Percentiles rank a stretch among this genome's conserved stretches.
phyloP scores from a whole-genome alignment of 495 filamentous ascomycete species.

The Penicillium manginii region DNA sequence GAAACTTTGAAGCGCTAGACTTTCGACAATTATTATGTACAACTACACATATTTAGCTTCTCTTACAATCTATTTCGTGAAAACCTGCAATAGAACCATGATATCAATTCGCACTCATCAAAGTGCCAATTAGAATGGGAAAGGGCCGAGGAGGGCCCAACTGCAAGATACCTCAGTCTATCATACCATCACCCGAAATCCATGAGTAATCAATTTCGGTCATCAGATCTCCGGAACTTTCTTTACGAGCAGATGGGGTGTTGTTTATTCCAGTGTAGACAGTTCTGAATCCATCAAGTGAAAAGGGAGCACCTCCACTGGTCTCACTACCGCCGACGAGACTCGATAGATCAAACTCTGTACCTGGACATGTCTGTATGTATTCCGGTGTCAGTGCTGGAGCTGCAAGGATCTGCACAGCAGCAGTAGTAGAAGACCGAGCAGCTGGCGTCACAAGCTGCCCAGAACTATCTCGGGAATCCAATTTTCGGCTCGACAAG shows the following conservation, averaged over 20 bases:
- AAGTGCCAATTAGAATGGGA: too few relatives aligned
- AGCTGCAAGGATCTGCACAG: conserved; percentile 8
- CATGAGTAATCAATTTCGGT: neutral
- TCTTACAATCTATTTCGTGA: too few relatives aligned
- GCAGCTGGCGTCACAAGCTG: neutral
- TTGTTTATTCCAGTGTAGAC: neutral
- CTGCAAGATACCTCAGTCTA: too few relatives aligned
- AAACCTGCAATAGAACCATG: too few relatives aligned
- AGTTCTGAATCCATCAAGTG: neutral
- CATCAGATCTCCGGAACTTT: neutral
- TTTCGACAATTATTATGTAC: too few relatives aligned
- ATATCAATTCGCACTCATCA: too few relatives aligned
- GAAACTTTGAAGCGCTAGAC: too few relatives aligned
- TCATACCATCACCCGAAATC: neutral
- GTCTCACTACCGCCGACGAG: neutral
- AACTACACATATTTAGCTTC: too few relatives aligned
- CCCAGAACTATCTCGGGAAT: neutral
- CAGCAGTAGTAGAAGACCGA: conserved; percentile 1
- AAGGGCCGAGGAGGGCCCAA: too few relatives aligned
- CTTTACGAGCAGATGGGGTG: neutral
- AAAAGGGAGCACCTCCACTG: neutral
- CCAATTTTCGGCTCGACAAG: conserved; percentile 3
- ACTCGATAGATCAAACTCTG: neutral
- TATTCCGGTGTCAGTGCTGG: conserved; percentile 17
- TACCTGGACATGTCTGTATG: neutral